Conservation (phyloP, 1,284 basidiomycete species). For the Schizophyllum commune region DNA sequence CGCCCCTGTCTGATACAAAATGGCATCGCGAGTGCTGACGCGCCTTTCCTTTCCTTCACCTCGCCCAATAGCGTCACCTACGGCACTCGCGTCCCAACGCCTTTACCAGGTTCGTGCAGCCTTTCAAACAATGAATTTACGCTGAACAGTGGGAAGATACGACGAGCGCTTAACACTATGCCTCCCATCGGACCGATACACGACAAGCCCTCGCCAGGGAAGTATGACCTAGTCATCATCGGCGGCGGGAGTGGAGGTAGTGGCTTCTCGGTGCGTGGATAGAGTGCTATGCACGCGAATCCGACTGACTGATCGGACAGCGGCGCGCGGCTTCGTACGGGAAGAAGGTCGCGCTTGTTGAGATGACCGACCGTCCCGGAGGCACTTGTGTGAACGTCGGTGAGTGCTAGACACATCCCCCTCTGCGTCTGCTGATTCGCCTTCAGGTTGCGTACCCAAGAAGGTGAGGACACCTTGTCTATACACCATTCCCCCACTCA, state of each 20-base stretch:
- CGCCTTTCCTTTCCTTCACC: neutral
- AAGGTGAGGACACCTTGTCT: constrained; percentile 43
- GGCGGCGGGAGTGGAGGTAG: constrained; percentile 83
- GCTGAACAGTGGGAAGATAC: constrained; percentile 29
- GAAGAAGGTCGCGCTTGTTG: constrained; percentile 89
- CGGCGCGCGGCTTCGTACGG: constrained; percentile 90
- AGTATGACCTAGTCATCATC: constrained; percentile 77
- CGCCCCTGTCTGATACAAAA: neutral
- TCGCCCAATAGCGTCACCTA: neutral
- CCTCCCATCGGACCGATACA: constrained; percentile 43
- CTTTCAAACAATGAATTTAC: neutral
- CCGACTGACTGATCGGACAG: constrained; percentile 26
- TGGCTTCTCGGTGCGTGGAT: constrained; percentile 56
- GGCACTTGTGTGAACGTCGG: constrained; percentile 97
- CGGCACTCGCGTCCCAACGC: neutral
- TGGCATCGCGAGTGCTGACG: neutral
- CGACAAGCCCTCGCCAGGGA: constrained; percentile 49
- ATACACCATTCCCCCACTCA: constrained; percentile 4
- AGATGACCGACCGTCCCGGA: constrained; percentile 71
- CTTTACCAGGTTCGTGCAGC: neutral
- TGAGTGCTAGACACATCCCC: constrained; percentile 28
- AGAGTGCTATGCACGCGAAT: neutral
- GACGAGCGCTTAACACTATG: constrained; percentile 48
- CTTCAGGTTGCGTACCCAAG: constrained; percentile 79
- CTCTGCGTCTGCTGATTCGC: constrained; percentile 7